Conservation (phyloP, 2,329 filamentous ascomycete species). For the Sclerotinia borealis region DNA sequence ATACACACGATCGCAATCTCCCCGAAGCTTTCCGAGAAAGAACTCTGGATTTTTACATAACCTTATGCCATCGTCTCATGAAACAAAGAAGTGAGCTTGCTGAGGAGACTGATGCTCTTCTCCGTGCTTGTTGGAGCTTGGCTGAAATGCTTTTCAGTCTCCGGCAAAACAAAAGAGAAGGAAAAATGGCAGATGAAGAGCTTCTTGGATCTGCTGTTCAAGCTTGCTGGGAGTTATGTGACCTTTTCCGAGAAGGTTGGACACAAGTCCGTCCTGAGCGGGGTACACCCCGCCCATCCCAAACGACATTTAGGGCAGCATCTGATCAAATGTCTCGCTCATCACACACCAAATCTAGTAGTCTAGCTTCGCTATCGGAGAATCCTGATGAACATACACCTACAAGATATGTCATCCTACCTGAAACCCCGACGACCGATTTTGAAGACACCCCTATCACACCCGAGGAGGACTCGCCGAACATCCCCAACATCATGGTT, state of each 20-base stretch:
- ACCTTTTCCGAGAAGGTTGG: constrained; percentile 90
- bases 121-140: constrained; percentile 82
- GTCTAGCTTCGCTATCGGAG: constrained; percentile 44
- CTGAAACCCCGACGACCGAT: constrained; percentile 90
- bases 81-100: constrained; percentile 76
- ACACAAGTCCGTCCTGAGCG: constrained; percentile 80
- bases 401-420: constrained; percentile 32
- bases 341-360: constrained; percentile 32
- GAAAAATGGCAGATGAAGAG: constrained; percentile 70
- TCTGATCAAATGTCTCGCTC: constrained; percentile 26
- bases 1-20: constrained; percentile 77
- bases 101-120: constrained; percentile 76
- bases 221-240: constrained; percentile 90
- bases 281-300: constrained; percentile 75
- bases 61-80: constrained; percentile 91
- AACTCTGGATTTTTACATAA: constrained; percentile 91
- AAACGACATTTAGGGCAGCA: constrained; percentile 56
- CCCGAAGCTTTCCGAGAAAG: constrained; percentile 84
- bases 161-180: constrained; percentile 72
- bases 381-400: constrained; percentile 36
- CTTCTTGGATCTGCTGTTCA: constrained; percentile 82
- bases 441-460: constrained; percentile 88
- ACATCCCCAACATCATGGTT: constrained; percentile 81
- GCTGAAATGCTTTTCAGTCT: constrained; percentile 92
- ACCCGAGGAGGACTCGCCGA: constrained; percentile 67